Percentiles rank a stretch among this genome's conserved stretches.
Conservation (phyloP, 345 rosid species). For the Cardamine occulta region DNA sequence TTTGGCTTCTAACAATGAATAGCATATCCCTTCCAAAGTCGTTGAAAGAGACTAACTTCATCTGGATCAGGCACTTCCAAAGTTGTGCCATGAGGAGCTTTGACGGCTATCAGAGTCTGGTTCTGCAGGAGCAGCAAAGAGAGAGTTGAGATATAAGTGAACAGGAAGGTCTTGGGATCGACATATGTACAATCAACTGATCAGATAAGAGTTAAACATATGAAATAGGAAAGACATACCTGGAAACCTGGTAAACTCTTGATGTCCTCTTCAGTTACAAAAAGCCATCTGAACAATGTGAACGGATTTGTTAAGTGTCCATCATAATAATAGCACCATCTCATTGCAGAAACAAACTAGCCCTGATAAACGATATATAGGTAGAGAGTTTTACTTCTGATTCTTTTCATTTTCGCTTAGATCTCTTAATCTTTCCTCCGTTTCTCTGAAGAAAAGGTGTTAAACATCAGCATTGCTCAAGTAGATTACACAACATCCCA, state of each 20-base stretch:
- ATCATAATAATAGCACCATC: conserved; percentile 29
- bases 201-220: conserved; percentile 15
- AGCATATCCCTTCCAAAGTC: conserved; percentile 20
- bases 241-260: conserved; percentile 76
- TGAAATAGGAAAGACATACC: conserved; percentile 47
- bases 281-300: conserved; percentile 78
- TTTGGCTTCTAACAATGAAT: conserved; percentile 33
- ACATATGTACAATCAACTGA: not conserved
- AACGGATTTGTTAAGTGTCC: conserved; percentile 32
- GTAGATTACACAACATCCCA: conserved; percentile 27
- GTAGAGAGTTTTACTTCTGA: conserved; percentile 59
- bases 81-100: conserved; percentile 99
- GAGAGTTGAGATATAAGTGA: conserved; percentile 30
- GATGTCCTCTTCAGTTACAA: conserved; percentile 89
- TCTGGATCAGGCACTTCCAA: conserved; percentile 96
- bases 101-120: conserved; percentile 91
- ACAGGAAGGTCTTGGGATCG: conserved; percentile 32
- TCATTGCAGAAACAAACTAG: conserved; percentile 17
- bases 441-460: conserved; percentile 60
- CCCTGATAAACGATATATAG: not conserved
- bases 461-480: conserved; percentile 47
- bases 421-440: conserved; percentile 73
- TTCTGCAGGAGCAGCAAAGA: conserved; percentile 55
- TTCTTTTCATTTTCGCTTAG: conserved; percentile 83
- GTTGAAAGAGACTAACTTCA: conserved; percentile 60